Conservation (phyloP, 495 filamentous ascomycete genomes). For the Hypoxylon crocopeplum region DNA sequence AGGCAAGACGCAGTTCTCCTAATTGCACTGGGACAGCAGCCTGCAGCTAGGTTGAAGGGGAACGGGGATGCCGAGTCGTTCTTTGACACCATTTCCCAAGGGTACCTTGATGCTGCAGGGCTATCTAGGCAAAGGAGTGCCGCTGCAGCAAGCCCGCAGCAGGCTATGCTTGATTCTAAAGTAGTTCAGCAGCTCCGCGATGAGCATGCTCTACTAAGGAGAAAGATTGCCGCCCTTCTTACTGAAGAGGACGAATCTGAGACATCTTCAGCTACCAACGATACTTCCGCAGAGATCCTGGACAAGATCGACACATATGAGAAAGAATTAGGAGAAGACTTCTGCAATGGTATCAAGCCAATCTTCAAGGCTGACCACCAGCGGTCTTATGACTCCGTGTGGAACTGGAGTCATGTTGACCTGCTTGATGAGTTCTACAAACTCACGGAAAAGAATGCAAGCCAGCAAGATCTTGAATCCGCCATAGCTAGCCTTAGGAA, state of each 20-base stretch:
- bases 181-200: constrained; percentile 61
- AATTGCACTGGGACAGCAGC: constrained; percentile 80
- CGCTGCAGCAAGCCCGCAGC: constrained; percentile 67
- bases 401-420: constrained; percentile 92
- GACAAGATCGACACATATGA: constrained; percentile 84
- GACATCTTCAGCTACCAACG: constrained; percentile 69
- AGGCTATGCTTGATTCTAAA: constrained; percentile 84
- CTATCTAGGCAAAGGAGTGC: constrained; percentile 71
- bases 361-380: constrained; percentile 82
- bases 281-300: constrained; percentile 61
- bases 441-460: constrained; percentile 87
- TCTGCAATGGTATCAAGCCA: constrained; percentile 83
- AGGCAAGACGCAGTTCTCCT: constrained; percentile 83
- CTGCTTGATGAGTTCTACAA: constrained; percentile 91
- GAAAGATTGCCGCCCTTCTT: constrained; percentile 84
- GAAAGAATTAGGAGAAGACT: constrained; percentile 84
- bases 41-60: constrained; percentile 75
- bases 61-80: constrained; percentile 82
- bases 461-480: constrained; percentile 59
- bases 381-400: constrained; percentile 85
- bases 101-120: constrained; percentile 75
- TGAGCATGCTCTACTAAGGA: constrained; percentile 68
- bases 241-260: constrained; percentile 82
- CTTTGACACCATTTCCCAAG: constrained; percentile 75
- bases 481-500: constrained; percentile 12